These are phyloP conservation scores for Vitis rupestris DNA, from an alignment of 164 flowering plant species.

Conservation along the genomic window DNA sequence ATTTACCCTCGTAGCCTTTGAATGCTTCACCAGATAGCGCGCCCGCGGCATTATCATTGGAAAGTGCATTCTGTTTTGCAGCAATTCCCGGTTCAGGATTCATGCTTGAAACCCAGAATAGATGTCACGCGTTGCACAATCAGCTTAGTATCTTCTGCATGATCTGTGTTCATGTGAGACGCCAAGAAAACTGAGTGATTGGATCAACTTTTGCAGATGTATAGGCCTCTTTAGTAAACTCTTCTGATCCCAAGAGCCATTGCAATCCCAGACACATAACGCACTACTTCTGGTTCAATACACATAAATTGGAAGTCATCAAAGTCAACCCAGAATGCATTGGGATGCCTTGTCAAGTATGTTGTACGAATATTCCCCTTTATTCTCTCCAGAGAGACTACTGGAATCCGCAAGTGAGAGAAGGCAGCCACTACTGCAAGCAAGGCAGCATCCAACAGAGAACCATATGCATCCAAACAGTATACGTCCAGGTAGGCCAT, in stretches of 20 bases:
- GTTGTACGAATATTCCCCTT: conserved; percentile 53
- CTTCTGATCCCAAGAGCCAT: conserved; percentile 88
- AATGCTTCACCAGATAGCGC: too few relatives aligned
- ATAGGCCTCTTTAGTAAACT: conserved; percentile 60
- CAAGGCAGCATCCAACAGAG: too few relatives aligned
- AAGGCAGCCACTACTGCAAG: too few relatives aligned
- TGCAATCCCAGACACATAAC: conserved; percentile 91
- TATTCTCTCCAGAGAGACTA: conserved; percentile 49
- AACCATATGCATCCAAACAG: too few relatives aligned
- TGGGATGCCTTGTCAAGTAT: conserved; percentile 80
- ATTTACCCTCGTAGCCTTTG: too few relatives aligned
- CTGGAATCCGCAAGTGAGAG: too few relatives aligned
- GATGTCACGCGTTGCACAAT: conserved; percentile 79
- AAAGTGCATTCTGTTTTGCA: too few relatives aligned
- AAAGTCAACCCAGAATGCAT: conserved; percentile 94
- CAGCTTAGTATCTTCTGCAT: conserved; percentile 79
- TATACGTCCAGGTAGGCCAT: too few relatives aligned
- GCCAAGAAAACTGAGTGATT: conserved; percentile 79
- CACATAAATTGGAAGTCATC: conserved; percentile 90
- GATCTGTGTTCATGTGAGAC: conserved; percentile 96
- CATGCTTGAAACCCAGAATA: conserved; percentile 50
- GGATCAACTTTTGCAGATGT: conserved; percentile 81
- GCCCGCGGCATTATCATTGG: too few relatives aligned
- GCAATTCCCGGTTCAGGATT: too few relatives aligned
- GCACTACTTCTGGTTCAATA: conserved; percentile 78